phyloP scores from a whole-genome alignment of 768 basidiomycete genomes.

The Leucocoprinus leucothites region DNA sequence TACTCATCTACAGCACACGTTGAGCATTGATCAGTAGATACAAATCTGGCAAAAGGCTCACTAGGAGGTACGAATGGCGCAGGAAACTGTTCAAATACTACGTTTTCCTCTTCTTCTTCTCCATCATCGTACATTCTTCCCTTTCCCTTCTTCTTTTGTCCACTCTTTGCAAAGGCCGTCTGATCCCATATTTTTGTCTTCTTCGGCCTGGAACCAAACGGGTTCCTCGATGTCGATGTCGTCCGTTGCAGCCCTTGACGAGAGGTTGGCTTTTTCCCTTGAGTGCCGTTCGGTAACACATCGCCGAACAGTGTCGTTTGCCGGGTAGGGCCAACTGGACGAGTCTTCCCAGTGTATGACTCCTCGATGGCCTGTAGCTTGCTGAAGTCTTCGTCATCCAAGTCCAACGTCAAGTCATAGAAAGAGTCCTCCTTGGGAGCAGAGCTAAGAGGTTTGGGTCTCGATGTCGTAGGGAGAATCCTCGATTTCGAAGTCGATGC shows the following conservation, averaged over 20 bases:
- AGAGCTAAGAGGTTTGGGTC: neutral
- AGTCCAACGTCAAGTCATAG: conserved; percentile 52
- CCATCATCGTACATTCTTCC: conserved; percentile 40
- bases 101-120: conserved; percentile 52
- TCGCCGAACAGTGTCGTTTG: conserved; percentile 72
- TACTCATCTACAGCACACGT: conserved; percentile 44
- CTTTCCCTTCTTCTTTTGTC: conserved; percentile 53
- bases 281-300: conserved; percentile 33
- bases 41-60: conserved; percentile 33
- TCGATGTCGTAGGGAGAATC: conserved; percentile 15
- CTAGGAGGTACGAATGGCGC: conserved; percentile 64
- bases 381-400: conserved; percentile 53
- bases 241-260: conserved; percentile 33
- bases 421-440: conserved; percentile 39
- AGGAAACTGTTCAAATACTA: conserved; percentile 84
- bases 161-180: conserved; percentile 81
- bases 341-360: conserved; percentile 36
- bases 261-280: conserved; percentile 31
- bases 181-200: conserved; percentile 91
- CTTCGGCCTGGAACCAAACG: conserved; percentile 52
- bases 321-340: conserved; percentile 41
- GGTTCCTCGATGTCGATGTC: conserved; percentile 39
- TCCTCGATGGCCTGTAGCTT: conserved; percentile 52
- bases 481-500: conserved; percentile 17
- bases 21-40: neutral